A percentile compares a stretch with the other conserved stretches of the same genome.
Evolutionary conservation across 371 early-diverging fungal species (phyloP).

Genomic region (Gilbertella persicaria): DNA sequence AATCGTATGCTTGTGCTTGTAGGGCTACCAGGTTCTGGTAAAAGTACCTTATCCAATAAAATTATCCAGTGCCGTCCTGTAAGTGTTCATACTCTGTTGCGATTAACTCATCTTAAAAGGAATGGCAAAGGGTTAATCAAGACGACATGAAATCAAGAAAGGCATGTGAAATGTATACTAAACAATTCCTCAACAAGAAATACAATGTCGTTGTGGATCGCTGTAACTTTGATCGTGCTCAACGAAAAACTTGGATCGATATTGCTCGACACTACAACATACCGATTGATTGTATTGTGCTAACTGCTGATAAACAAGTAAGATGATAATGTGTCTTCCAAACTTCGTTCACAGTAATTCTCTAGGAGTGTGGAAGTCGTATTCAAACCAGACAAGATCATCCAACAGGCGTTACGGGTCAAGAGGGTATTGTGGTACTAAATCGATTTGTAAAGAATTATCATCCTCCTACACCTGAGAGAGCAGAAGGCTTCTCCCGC

Average conservation of each 20-base stretch:
- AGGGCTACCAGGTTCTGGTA: constrained; percentile 73
- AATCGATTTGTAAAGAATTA: constrained; percentile 60
- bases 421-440: constrained; percentile 61
- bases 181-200: constrained; percentile 41
- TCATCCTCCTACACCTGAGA: constrained; percentile 49
- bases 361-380: constrained; percentile 60
- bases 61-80: constrained; percentile 28
- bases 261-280: constrained; percentile 60
- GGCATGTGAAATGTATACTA: constrained; percentile 55
- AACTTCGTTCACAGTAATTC: too few species aligned
- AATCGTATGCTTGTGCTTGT: constrained; percentile 51
- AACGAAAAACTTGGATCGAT: constrained; percentile 72
- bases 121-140: constrained; percentile 29
- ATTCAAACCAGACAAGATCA: constrained; percentile 64
- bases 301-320: constrained; percentile 61
- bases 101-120: constrained; percentile 5
- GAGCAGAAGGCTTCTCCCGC: constrained; percentile 65
- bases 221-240: constrained; percentile 75
- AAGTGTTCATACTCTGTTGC: background rate
- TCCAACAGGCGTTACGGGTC: constrained; percentile 74
- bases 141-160: constrained; percentile 70
- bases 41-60: constrained; percentile 61
- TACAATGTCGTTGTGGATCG: constrained; percentile 75
- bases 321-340: background rate
- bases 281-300: constrained; percentile 70